Evolutionary conservation across 1,284 basidiomycete species (phyloP), one percentile per base, ranked within the genome.

Genomic region (Leccinum variabile): DNA sequence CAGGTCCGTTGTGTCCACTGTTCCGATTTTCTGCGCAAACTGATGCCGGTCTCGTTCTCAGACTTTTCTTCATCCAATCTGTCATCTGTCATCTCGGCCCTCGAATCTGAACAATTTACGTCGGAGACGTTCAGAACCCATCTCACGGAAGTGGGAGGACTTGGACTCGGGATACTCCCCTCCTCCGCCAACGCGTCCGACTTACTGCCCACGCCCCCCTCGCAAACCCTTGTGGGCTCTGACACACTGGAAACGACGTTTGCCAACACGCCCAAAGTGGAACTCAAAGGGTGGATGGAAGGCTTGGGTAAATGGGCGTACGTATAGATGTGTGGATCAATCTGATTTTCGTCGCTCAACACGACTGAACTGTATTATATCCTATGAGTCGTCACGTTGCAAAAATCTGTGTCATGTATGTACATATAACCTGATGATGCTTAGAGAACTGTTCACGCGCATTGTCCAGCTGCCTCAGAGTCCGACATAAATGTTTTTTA

Each of bases 91-190:
- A 80, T 89, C 59, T 70, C 77, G 13, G 80, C 83, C 13, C 84
- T 97, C 65, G 75, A 71, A 55, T 65, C 67, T 3, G 69, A 71
- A 58, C 64, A n/a, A 52, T 75, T 64, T 32, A 66, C 80, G 64
- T 78, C 78, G 56, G 84, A 86, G 54, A 87, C 86, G 44, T 98
- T 93, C 79, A 84, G 87, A 69, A 91, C 95, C 28, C 96, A 98
- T 81, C 82, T 94, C 65, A 96, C 96, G 30, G 86, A 91, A 59
- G 92, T 99, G 54, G 97, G 97, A 13, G 97, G 97, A 52, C 90
- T 89, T 64, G 97, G 97, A 3, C 82, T 97, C 25, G 96, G 95
- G 64, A 84, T 98, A 62, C 82, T 94, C 65, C 53, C 61, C 14
- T 59, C 16, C 5, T 46, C 61, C 3, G 28, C 56, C 14, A n/a